These are phyloP conservation scores for Immersiporthe knoxdaviesiana DNA, from an alignment of 2,329 filamentous ascomycete species.

Conservation along the genomic window DNA sequence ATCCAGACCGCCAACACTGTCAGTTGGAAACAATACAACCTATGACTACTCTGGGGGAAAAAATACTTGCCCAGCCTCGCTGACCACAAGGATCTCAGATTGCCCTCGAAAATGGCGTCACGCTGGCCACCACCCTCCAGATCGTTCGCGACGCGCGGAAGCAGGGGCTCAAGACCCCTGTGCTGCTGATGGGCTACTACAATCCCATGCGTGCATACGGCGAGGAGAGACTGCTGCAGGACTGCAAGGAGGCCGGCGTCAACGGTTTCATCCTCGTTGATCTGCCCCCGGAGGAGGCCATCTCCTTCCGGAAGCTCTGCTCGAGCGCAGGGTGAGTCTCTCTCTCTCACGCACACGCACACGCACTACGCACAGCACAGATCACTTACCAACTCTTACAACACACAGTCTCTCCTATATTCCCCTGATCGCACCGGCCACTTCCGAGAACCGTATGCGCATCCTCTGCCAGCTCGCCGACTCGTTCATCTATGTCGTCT, in stretches of 20 bases:
- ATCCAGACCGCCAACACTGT: constrained; percentile 94
- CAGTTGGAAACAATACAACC: constrained; percentile 41
- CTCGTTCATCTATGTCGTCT: constrained; percentile 99
- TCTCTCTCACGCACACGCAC: too few species aligned
- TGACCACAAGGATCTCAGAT: constrained; percentile 38
- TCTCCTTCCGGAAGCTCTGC: constrained; percentile 87
- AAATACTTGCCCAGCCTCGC: background rate
- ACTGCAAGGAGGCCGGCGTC: constrained; percentile 81
- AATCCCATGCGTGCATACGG: constrained; percentile 95
- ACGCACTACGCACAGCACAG: background rate
- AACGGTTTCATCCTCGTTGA: constrained; percentile 98
- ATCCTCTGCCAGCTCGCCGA: constrained; percentile 95
- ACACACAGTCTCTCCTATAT: constrained; percentile 79
- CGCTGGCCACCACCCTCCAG: constrained; percentile 74
- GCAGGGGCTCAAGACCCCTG: constrained; percentile 76
- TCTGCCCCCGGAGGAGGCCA: constrained; percentile 91
- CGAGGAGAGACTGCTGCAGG: constrained; percentile 83
- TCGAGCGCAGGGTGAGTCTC: constrained; percentile 69
- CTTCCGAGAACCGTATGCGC: constrained; percentile 91
- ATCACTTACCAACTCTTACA: constrained; percentile 11
- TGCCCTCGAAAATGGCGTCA: constrained; percentile 87
- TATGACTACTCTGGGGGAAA: background rate
- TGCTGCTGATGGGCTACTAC: constrained; percentile 98
- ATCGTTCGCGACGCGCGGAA: constrained; percentile 82
- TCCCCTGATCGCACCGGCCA: constrained; percentile 92